Conservation (phyloP, 139 green algal genomes). For the Chlorella ohadii region DNA sequence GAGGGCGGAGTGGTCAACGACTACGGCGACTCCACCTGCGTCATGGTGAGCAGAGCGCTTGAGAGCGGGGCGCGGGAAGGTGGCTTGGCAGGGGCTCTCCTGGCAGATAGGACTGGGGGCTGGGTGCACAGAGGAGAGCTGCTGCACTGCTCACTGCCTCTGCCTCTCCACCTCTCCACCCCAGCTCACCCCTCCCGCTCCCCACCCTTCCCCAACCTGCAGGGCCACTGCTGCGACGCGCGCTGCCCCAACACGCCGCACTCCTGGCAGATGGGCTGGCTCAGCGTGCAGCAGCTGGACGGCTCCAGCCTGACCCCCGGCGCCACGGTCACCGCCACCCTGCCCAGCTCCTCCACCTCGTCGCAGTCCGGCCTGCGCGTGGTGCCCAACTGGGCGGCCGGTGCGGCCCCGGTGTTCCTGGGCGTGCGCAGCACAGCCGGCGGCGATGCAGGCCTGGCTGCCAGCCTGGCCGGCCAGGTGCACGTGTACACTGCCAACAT, state of each 20-base stretch:
- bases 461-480: background rate
- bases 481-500: background rate
- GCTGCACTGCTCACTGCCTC: no score
- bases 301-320: background rate
- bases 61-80: no score
- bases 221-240: conserved; percentile 1
- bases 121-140: no score
- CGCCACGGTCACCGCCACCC: background rate
- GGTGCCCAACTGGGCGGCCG: background rate
- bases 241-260: conserved; percentile 6
- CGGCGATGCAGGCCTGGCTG: background rate
- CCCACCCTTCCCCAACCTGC: no score
- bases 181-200: no score
- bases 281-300: background rate
- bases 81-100: no score
- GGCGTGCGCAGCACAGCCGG: background rate
- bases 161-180: no score
- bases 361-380: background rate
- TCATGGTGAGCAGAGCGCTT: no score
- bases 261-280: conserved; percentile 11
- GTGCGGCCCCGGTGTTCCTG: background rate
- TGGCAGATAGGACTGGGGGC: no score
- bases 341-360: background rate
- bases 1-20: background rate
- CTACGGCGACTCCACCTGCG: no score